Conservation (phyloP, 2,329 filamentous ascomycete genomes). For the Fusarium hainanense region DNA sequence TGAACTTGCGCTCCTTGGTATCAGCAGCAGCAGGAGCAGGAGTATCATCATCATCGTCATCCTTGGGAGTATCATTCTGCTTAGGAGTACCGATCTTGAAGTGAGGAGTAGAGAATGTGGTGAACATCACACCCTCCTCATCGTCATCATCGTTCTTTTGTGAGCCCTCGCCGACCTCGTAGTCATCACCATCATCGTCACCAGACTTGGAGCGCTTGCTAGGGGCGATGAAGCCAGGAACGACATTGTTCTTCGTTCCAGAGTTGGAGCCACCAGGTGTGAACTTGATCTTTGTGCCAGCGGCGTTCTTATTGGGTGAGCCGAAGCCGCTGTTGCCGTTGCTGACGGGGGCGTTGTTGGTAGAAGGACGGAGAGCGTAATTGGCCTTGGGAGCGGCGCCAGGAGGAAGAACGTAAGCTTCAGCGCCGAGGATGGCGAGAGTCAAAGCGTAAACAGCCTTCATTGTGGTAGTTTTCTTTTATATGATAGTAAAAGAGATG, state of each 20-base stretch:
- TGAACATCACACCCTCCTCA: background rate
- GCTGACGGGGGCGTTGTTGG: background rate
- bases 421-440: constrained; percentile 14
- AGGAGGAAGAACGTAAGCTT: constrained; percentile 1
- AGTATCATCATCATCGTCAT: background rate
- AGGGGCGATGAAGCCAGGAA: background rate
- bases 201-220: background rate
- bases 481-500: background rate
- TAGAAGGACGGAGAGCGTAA: constrained; percentile 3
- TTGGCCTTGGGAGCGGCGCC: constrained; percentile 8
- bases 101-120: background rate
- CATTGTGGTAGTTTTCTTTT: background rate
- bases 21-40: too few species aligned
- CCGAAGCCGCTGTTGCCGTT: background rate
- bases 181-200: background rate
- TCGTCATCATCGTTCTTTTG: background rate
- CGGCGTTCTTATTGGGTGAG: background rate
- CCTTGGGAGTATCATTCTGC: background rate
- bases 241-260: background rate
- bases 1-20: constrained; percentile 4
- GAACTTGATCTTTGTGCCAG: constrained; percentile 5
- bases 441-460: constrained; percentile 9
- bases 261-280: background rate
- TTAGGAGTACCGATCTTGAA: background rate
- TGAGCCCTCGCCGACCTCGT: background rate